phyloP scores from a whole-genome alignment of 1,284 basidiomycete genomes.

The Rhodotorula sp. region DNA sequence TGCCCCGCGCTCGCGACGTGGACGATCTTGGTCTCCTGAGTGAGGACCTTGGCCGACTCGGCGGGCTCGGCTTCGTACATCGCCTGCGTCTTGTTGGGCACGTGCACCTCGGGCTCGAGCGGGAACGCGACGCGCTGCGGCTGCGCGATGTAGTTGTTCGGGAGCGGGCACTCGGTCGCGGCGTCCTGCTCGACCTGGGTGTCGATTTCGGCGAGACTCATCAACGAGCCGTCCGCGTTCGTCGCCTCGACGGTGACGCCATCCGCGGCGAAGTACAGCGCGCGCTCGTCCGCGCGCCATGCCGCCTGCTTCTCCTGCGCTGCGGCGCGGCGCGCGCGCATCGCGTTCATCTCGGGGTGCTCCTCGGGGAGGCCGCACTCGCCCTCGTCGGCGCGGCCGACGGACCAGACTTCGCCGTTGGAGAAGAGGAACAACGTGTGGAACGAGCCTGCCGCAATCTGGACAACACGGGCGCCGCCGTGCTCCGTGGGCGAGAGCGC shows the following conservation, averaged over 20 bases:
- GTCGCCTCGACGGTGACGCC: conserved; percentile 46
- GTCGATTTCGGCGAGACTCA: conserved; percentile 19
- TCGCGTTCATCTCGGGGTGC: conserved; percentile 57
- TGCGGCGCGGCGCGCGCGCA: conserved; percentile 49
- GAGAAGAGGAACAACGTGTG: conserved; percentile 84
- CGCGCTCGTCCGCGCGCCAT: conserved; percentile 24
- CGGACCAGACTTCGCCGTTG: conserved; percentile 78
- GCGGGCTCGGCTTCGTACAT: conserved; percentile 48
- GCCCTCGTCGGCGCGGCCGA: conserved; percentile 73
- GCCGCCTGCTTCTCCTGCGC: conserved; percentile 47
- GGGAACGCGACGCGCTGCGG: conserved; percentile 64
- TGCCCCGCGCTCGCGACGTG: conserved; percentile 75
- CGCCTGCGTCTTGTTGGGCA: conserved; percentile 42
- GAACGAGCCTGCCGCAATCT: conserved; percentile 70
- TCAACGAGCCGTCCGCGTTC: conserved; percentile 7
- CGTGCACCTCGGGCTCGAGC: conserved; percentile 52
- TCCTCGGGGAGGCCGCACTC: conserved; percentile 74
- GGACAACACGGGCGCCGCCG: conserved; percentile 64
- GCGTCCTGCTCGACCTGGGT: conserved; percentile 46
- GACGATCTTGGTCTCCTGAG: conserved; percentile 64
- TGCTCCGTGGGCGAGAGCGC: conserved; percentile 68
- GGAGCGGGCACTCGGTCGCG: conserved; percentile 46
- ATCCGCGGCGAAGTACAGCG: conserved; percentile 58
- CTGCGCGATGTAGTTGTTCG: conserved; percentile 27
- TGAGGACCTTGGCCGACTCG: conserved; percentile 18